These are phyloP conservation scores for Paecilomyces niveus DNA, from an alignment of 2,329 filamentous ascomycete species.

Conservation along the genomic window DNA sequence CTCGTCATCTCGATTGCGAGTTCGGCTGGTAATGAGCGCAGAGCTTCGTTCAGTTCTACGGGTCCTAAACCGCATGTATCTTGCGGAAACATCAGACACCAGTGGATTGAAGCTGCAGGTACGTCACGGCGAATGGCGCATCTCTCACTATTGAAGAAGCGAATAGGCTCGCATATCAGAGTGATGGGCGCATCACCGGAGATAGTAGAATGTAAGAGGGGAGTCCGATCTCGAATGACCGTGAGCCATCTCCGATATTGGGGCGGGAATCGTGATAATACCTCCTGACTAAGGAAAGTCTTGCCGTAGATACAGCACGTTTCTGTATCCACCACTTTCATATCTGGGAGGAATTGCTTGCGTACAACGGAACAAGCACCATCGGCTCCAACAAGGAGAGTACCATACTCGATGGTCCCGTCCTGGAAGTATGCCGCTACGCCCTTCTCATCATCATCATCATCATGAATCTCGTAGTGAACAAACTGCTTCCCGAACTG, in stretches of 20 bases:
- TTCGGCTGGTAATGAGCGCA: background rate
- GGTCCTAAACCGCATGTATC: background rate
- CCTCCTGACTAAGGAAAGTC: slow-evolving; percentile 13
- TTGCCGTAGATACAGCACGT: slow-evolving; percentile 32
- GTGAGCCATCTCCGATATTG: background rate
- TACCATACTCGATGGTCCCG: background rate
- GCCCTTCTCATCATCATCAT: background rate
- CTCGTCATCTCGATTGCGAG: background rate
- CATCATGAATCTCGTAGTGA: background rate
- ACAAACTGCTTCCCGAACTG: background rate
- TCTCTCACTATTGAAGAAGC: background rate
- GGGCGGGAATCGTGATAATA: slow-evolving; percentile 1
- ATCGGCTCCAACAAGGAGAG: background rate
- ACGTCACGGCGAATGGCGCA: background rate
- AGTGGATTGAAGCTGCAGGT: background rate
- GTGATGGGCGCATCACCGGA: background rate
- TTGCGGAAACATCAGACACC: background rate
- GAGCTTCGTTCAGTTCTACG: background rate
- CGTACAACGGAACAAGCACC: slow-evolving; percentile 11
- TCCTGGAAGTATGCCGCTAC: background rate
- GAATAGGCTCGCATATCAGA: background rate
- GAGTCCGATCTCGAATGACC: background rate
- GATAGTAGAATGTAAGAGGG: background rate
- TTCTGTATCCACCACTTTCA: slow-evolving; percentile 25
- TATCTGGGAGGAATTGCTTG: slow-evolving; percentile 23